These are phyloP conservation scores for Neurospora sublineolata DNA, from an alignment of 495 filamentous ascomycete species.

Conservation along the genomic window DNA sequence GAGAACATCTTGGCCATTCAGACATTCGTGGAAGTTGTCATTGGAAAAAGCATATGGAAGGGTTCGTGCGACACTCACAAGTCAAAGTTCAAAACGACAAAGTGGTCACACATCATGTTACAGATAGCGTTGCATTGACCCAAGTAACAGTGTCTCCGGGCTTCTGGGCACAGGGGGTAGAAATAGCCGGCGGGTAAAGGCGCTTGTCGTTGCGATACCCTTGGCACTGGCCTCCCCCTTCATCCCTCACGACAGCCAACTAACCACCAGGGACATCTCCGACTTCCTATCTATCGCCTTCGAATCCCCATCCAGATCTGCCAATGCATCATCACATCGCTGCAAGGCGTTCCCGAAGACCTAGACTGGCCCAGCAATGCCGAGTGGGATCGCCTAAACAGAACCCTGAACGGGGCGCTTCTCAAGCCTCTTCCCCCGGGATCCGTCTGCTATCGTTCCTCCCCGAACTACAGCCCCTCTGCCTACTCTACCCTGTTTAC, in stretches of 20 bases:
- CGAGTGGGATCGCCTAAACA: constrained; percentile 37
- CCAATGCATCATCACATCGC: neutral
- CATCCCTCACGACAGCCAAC: neutral
- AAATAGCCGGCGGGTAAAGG: constrained; percentile 4
- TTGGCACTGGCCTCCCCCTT: neutral
- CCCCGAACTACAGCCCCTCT: constrained; percentile 27
- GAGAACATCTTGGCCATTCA: neutral
- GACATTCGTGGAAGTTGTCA: neutral
- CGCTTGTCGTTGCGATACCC: neutral
- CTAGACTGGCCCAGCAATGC: constrained; percentile 31
- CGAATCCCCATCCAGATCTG: neutral
- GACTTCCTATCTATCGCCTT: neutral
- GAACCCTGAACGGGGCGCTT: constrained; percentile 33
- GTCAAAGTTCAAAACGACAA: neutral
- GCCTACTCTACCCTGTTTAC: constrained; percentile 27
- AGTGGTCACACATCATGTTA: neutral
- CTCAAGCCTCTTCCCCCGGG: constrained; percentile 42
- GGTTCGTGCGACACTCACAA: neutral
- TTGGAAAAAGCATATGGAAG: neutral
- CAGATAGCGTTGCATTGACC: neutral
- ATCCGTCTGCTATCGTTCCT: constrained; percentile 39
- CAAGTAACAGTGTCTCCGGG: neutral
- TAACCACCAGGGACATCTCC: neutral
- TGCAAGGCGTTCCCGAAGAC: constrained; percentile 45
- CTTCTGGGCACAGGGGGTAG: neutral